Evolutionary conservation across 352 stramenopile species (phyloP).

Genomic region (Phytopythium litorale): DNA sequence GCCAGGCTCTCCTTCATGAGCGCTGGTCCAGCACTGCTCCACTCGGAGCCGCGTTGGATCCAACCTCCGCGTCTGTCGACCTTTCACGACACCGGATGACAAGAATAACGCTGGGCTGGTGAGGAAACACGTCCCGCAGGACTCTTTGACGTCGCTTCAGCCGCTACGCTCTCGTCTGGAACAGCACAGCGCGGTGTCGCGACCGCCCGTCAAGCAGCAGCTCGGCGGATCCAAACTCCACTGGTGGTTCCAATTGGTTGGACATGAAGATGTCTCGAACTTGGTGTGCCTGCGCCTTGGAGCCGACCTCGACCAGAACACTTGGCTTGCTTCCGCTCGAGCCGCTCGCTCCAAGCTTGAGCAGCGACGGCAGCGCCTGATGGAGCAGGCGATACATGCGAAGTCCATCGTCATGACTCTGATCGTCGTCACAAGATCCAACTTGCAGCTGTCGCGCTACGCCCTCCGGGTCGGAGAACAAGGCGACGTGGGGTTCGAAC

Average conservation of each 20-base stretch:
- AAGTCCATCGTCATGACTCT: conserved; percentile 28
- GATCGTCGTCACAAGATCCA: not conserved
- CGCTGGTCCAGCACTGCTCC: not conserved
- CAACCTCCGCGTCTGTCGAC: not conserved
- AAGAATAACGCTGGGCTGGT: not conserved
- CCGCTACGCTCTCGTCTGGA: conserved; percentile 10
- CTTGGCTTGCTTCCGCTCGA: not conserved
- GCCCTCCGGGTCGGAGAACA: conserved; percentile 55
- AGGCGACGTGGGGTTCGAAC: conserved; percentile 64
- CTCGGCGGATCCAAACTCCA: conserved; percentile 23
- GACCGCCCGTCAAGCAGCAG: conserved; percentile 33
- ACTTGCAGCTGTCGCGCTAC: conserved; percentile 3
- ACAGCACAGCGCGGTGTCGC: conserved; percentile 37
- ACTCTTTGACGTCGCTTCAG: conserved; percentile 11
- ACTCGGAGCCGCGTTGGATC: not conserved
- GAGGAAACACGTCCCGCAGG: not conserved
- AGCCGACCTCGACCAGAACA: conserved; percentile 61
- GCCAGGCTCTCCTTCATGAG: conserved; percentile 61
- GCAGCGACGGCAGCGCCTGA: conserved; percentile 27
- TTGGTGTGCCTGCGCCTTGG: conserved; percentile 38
- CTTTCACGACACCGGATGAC: not conserved
- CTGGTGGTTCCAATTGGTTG: not conserved
- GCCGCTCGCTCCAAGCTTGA: conserved; percentile 11
- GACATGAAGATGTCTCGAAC: conserved; percentile 38
- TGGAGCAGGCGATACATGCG: conserved; percentile 50